A percentile compares a stretch with the other conserved stretches of the same genome.
Evolutionary conservation across 345 rosid genomes (phyloP).

Genomic region (Toxicodendron radicans): DNA sequence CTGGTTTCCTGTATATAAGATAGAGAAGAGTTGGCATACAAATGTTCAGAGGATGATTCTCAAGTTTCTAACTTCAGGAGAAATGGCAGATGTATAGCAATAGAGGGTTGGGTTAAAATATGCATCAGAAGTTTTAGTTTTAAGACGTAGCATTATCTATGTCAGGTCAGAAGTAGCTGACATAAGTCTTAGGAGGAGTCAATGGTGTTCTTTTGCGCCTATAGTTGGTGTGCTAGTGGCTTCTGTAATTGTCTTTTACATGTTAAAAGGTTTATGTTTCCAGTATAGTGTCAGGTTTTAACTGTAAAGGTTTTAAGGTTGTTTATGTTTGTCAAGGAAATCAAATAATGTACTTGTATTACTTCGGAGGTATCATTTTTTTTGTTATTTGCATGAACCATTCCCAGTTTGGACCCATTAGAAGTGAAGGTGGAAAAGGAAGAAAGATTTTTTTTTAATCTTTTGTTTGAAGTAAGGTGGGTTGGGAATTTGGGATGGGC

Average conservation of each 20-base stretch:
- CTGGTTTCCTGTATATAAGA: slow-evolving; percentile 13
- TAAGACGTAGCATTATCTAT: background rate
- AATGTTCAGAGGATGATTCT: background rate
- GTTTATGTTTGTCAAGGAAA: slow-evolving; percentile 11
- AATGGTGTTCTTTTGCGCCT: background rate
- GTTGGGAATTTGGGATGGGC: too few species aligned
- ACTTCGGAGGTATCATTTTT: too few species aligned
- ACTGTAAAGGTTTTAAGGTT: background rate
- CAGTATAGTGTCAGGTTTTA: background rate
- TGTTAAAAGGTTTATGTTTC: background rate
- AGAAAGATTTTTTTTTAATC: too few species aligned
- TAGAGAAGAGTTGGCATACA: background rate
- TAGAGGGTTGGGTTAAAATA: background rate
- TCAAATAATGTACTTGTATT: background rate
- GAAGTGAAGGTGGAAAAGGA: background rate
- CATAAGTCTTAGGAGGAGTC: background rate
- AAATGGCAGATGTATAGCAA: slow-evolving; percentile 19
- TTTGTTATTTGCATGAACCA: background rate
- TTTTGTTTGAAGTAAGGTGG: too few species aligned
- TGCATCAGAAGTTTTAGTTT: background rate
- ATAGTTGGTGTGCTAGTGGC: background rate
- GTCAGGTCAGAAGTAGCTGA: slow-evolving; percentile 7
- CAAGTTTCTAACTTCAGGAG: background rate
- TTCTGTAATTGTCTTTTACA: background rate
- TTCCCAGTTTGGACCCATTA: background rate